Evolutionary conservation across 768 basidiomycete genomes (phyloP), one percentile per base, ranked within the genome.

Genomic region (Phaffia tasmanica): DNA sequence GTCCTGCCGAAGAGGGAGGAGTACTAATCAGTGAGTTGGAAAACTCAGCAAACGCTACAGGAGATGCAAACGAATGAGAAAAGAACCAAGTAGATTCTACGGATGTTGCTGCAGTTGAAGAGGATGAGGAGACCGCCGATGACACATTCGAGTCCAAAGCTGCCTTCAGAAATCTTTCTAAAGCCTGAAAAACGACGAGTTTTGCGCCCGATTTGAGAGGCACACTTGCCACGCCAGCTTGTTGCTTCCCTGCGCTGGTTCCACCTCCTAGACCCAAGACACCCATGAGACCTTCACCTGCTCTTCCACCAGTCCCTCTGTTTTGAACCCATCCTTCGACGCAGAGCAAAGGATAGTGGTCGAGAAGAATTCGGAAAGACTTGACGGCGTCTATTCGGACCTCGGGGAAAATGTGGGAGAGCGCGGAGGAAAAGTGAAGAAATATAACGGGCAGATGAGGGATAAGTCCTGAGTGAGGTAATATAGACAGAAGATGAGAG

Each of bases 331-430:
- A 50, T 65, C 59, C 66, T 15, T 46, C 47, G 14, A 63, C 27
- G 29, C 46, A 30, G 21, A 62, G 61, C 18, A 32, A 46, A n/a
- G 42, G 42, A 19, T 56, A 64, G 5, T 56, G 54, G 25, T 19
- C 49, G 46, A 64, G 55, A 47, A 67, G 27, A 25, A 67, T 47
- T 14, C 61, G 55, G 11, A 67, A 27, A 18, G 63, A 53, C 42
- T 61, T 61, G 63, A 94, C 80, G 3, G 90, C 89, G 73, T 97
- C 93, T 49, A 97, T 81, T 19, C 91, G 83, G 68, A 97, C 90
- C 75, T 94, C 90, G 25, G 92, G 92, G 75, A 92, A 95, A 57
- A 98, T 94, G 72, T 93, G 88, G 0, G 89, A 92, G 75, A 93
- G 86, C 0, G 90, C 89, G 14, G 92, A 94, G 7, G 88, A 85